These are phyloP conservation scores for Paramyrothecium roridum DNA, from an alignment of 2,329 filamentous ascomycete genomes.

Conservation along the genomic window DNA sequence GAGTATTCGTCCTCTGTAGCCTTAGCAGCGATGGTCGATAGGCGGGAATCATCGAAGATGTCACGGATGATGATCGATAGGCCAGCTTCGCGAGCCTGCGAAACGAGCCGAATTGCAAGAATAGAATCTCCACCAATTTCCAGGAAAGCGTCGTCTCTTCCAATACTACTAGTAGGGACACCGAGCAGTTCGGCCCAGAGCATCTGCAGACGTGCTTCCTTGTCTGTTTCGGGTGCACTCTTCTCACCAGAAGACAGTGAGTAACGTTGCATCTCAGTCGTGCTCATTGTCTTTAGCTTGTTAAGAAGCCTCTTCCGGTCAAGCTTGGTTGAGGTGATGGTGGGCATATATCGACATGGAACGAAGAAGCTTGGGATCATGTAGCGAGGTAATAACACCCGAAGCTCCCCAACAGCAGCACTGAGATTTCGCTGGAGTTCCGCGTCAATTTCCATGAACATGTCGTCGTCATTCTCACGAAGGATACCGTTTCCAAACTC, in stretches of 20 bases:
- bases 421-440: background rate
- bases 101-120: conserved; percentile 14
- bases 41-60: conserved; percentile 12
- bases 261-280: background rate
- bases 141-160: conserved; percentile 21
- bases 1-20: background rate
- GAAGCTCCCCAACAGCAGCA: background rate
- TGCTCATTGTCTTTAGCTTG: background rate
- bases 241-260: background rate
- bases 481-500: background rate
- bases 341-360: conserved; percentile 7
- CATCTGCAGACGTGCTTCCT: background rate
- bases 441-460: too few relatives aligned
- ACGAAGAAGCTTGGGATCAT: conserved; percentile 11
- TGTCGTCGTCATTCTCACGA: too few relatives aligned
- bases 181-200: conserved; percentile 7
- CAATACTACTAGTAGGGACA: conserved; percentile 18
- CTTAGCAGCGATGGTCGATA: conserved; percentile 1
- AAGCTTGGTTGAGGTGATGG: conserved; percentile 11
- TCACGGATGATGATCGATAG: conserved; percentile 8
- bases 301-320: conserved; percentile 7
- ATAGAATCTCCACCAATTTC: conserved; percentile 22
- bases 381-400: conserved; percentile 8
- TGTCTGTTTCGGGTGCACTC: conserved; percentile 3
- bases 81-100: conserved; percentile 4